Evolutionary conservation across 179 eudicot species (phyloP).

Genomic region (Heliamphora pulchella): DNA sequence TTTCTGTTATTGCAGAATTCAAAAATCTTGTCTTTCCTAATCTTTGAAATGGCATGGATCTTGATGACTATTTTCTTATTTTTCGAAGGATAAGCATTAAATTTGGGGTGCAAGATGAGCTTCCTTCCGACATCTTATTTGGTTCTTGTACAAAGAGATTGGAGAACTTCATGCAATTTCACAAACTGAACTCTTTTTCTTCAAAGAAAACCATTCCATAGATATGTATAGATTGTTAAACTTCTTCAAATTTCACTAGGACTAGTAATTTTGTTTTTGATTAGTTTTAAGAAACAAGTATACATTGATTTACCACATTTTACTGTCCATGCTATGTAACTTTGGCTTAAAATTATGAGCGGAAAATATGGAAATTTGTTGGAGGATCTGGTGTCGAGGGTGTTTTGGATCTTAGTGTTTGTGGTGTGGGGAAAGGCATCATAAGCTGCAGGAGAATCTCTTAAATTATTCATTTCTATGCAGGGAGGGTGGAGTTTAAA

Average conservation of each 20-base stretch:
- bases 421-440: too few relatives aligned
- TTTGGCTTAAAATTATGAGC: not conserved
- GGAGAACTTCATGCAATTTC: not conserved
- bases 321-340: too few relatives aligned
- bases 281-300: too few relatives aligned
- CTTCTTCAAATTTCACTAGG: not conserved
- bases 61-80: not conserved
- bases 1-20: not conserved
- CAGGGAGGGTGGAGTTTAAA: too few relatives aligned
- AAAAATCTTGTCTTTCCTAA: not conserved
- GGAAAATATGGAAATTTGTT: not conserved
- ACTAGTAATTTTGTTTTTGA: too few relatives aligned
- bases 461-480: too few relatives aligned
- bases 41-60: not conserved
- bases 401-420: too few relatives aligned
- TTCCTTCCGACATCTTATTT: not conserved
- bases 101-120: not conserved
- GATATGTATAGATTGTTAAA: not conserved
- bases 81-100: not conserved
- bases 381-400: too few relatives aligned
- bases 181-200: not conserved
- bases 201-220: not conserved
- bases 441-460: too few relatives aligned
- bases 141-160: not conserved
- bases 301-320: too few relatives aligned